Base-by-base conservation (phyloP, 2,329 filamentous ascomycete species). In the Thelonectria blattea region DNA sequence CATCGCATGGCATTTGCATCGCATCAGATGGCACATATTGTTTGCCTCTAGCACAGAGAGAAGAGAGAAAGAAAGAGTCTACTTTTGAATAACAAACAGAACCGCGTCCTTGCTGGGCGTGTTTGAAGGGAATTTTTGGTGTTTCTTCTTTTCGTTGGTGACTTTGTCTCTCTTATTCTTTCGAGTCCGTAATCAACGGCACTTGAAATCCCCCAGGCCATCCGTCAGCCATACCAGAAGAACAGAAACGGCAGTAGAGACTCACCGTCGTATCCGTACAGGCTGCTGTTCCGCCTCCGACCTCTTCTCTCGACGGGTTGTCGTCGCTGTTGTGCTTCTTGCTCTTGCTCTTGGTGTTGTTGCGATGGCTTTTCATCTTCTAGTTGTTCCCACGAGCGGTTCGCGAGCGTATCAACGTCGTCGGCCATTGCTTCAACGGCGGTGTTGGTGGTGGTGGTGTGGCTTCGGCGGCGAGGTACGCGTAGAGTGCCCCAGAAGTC, bases 401-500 rank as follows among this genome's bases (percentile, higher is more conserved):
- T 49, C 56, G 69, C 63, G 8, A 69, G 57, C 1, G 58, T 53
- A 5, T 32, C 50, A 11, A 67, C 48, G 22, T 58, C 59, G 30
- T 57, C 64, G 17, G 22, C 22, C 22, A 4, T 24, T 24, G 3
- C 22, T 24, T 3, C 22, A 6, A 6, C 22, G 22, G 22, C 22
- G 6, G 22, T 24, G 22, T 3, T 24, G 22, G 22, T 24, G 22
- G 22, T 24, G 22, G 22, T 4, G 22, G 22, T 24, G 27, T 4
- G 2, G 27, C 27, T 30, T 10, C 8, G 27, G 27, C 67, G 63
- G 39, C 65, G 67, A 11, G 65, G 57, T 17, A 63, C 66, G 11
- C 53, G 50, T 6, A 64, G 42, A 34, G 63, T 66, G 9, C 47
- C 56, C 46, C 60, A 68, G 27, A 65, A 55, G 43, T 47, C 54